A percentile compares a stretch with the other conserved stretches of the same genome.
These are phyloP conservation scores for Pleurotus eryngii DNA, from an alignment of 768 basidiomycete genomes.

Conservation along the genomic window DNA sequence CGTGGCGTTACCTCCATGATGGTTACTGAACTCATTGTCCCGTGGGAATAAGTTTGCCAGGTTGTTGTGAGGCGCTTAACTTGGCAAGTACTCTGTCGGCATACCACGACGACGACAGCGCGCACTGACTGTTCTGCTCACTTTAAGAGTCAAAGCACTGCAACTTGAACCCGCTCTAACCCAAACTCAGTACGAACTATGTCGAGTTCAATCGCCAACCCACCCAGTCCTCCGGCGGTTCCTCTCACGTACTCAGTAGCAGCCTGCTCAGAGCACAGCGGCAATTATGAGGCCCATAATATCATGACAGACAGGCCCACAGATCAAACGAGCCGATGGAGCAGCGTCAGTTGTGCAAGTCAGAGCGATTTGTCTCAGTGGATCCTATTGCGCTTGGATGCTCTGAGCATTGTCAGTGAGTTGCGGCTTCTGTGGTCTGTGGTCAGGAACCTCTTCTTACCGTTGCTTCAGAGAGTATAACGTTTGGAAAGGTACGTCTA, in stretches of 20 bases:
- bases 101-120: not conserved
- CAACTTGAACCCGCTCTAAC: too few relatives aligned
- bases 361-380: conserved; percentile 63
- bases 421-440: conserved; percentile 21
- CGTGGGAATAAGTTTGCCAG: too few relatives aligned
- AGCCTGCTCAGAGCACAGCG: conserved; percentile 68
- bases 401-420: conserved; percentile 64
- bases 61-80: too few relatives aligned
- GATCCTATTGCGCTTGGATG: conserved; percentile 65
- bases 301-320: conserved; percentile 61
- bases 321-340: conserved; percentile 75
- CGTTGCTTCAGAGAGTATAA: conserved; percentile 55
- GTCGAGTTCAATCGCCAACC: not conserved
- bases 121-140: not conserved
- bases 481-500: conserved; percentile 71
- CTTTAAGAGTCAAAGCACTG: not conserved
- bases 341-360: conserved; percentile 60
- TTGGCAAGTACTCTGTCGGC: too few relatives aligned
- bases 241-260: conserved; percentile 49
- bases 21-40: too few relatives aligned
- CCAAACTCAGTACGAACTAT: not conserved
- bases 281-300: conserved; percentile 65
- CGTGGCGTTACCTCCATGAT: too few relatives aligned
- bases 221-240: conserved; percentile 14
- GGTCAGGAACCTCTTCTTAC: conserved; percentile 6